Evolutionary conservation across 2,329 filamentous ascomycete species (phyloP).

Genomic region (Xylariaceae sp.): DNA sequence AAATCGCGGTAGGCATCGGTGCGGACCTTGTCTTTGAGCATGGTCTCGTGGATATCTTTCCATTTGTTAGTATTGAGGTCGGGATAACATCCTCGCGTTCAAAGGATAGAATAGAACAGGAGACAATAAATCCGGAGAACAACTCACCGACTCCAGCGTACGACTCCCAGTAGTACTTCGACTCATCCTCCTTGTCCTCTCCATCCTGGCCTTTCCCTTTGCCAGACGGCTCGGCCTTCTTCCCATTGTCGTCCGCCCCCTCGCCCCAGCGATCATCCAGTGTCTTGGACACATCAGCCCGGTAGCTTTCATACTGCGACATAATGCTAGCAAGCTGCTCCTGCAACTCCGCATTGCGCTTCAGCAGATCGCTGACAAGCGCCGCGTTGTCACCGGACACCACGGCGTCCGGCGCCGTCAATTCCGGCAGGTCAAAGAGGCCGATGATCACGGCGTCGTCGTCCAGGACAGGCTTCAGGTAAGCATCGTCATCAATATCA

Average conservation of each 20-base stretch:
- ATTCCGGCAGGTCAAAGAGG: constrained; percentile 69
- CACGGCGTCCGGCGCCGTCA: constrained; percentile 29
- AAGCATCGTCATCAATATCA: constrained; percentile 72
- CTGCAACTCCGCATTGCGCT: constrained; percentile 54
- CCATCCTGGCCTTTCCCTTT: constrained; percentile 28
- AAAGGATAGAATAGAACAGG: background rate
- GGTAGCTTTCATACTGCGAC: constrained; percentile 61
- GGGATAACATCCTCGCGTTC: background rate
- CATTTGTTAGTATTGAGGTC: constrained; percentile 3
- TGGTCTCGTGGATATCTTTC: constrained; percentile 81
- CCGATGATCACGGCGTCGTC: constrained; percentile 87
- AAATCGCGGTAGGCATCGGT: constrained; percentile 94
- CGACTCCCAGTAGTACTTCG: constrained; percentile 56
- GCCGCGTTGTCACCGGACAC: constrained; percentile 30
- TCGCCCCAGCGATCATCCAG: constrained; percentile 62
- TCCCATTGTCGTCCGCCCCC: constrained; percentile 35
- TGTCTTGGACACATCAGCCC: constrained; percentile 61
- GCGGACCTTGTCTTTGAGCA: constrained; percentile 85
- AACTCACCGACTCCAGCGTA: constrained; percentile 56
- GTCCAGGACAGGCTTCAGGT: constrained; percentile 77
- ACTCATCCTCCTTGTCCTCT: constrained; percentile 36
- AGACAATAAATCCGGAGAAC: background rate
- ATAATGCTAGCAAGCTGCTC: constrained; percentile 57
- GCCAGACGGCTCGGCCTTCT: constrained; percentile 27
- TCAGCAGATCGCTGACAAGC: constrained; percentile 39